Conservation (phyloP, 768 basidiomycete genomes). For the Mycena leptocephala region DNA sequence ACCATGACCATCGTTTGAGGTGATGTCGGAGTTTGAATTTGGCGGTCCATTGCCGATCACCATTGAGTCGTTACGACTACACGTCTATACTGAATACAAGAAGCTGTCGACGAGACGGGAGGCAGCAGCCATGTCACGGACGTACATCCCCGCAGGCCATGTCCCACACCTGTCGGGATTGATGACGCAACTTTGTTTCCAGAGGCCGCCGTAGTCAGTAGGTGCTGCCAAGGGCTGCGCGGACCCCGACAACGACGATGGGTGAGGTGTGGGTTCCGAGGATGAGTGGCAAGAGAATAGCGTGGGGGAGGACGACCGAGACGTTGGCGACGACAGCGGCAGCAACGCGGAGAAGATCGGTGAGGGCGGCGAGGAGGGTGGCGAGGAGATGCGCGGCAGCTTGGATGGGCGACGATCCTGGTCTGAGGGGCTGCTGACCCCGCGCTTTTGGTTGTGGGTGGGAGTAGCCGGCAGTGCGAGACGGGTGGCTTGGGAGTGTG, state of each 20-base stretch:
- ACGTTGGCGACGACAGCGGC: background rate
- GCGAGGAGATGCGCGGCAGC: background rate
- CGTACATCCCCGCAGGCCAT: constrained; percentile 22
- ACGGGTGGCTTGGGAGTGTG: background rate
- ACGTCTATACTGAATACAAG: too few relatives aligned
- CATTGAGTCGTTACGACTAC: too few relatives aligned
- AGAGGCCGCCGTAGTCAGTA: background rate
- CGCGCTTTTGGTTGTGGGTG: background rate
- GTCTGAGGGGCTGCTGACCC: background rate
- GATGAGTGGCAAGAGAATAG: background rate
- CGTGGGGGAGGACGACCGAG: background rate
- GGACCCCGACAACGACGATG: background rate
- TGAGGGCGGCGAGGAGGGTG: background rate
- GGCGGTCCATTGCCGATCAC: too few relatives aligned
- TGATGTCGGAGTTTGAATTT: too few relatives aligned
- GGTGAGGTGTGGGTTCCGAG: background rate
- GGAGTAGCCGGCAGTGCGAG: background rate
- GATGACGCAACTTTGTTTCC: background rate
- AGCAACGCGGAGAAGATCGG: background rate
- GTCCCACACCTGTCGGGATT: background rate
- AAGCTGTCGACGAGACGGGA: background rate
- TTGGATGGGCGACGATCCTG: background rate
- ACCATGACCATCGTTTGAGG: too few relatives aligned
- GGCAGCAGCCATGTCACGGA: constrained; percentile 1
- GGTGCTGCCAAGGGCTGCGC: background rate